phyloP scores from a whole-genome alignment of 352 stramenopile species.

The Phytopythium chamaehyphon region DNA sequence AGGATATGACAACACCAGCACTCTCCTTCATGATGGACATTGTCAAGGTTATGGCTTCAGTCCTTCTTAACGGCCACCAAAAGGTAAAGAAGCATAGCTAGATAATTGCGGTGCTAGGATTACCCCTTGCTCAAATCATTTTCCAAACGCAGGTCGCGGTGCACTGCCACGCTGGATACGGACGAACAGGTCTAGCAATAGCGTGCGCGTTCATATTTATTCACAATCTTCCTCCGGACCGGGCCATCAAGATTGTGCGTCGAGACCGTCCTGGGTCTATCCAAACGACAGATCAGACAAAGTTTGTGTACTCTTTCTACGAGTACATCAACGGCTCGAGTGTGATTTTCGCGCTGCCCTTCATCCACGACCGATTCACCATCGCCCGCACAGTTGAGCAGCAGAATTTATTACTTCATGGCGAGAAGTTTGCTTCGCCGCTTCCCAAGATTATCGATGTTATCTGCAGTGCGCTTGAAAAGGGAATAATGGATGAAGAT shows the following conservation, averaged over 20 bases:
- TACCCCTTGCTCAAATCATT: background rate
- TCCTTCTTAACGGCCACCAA: constrained; percentile 61
- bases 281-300: constrained; percentile 66
- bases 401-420: constrained; percentile 59
- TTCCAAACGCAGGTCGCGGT: constrained; percentile 54
- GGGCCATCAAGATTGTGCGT: constrained; percentile 70
- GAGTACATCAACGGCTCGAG: constrained; percentile 64
- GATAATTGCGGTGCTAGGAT: background rate
- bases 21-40: constrained; percentile 87
- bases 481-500: constrained; percentile 3
- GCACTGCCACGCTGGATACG: constrained; percentile 89
- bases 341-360: constrained; percentile 70
- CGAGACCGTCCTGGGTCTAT: constrained; percentile 71
- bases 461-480: constrained; percentile 47
- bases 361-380: constrained; percentile 71
- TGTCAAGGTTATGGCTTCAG: constrained; percentile 76
- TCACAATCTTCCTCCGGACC: constrained; percentile 64
- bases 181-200: constrained; percentile 83
- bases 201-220: constrained; percentile 84
- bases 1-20: constrained; percentile 90
- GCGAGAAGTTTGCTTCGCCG: constrained; percentile 27
- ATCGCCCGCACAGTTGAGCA: constrained; percentile 60
- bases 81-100: constrained; percentile 22
- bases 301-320: constrained; percentile 75
- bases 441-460: constrained; percentile 62